Base-by-base conservation (phyloP, 495 filamentous ascomycete genomes). In the Mytilinidion resinicola region DNA sequence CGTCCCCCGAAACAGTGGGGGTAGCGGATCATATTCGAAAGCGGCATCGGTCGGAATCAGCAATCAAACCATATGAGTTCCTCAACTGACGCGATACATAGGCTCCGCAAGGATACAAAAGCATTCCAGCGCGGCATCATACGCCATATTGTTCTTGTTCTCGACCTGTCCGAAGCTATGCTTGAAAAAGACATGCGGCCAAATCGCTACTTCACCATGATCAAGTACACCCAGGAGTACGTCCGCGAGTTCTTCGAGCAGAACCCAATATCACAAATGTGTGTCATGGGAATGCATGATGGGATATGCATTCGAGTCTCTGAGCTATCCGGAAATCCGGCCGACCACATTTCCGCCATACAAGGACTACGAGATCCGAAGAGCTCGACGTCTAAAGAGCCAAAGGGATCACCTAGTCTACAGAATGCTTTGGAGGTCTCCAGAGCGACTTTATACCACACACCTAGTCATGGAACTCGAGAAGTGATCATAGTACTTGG, bases 351-450 rank as follows among this genome's bases (percentile, higher is more conserved):
- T 59, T 79, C 84, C 60, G 85, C 86, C 37, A 80, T 95, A 42
- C 77, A 85, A 60, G 80, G 77, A 50, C 74, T 93, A 9, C 83
- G 87, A 46, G 70, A 41, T 20, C 60, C 63, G 15, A 57, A 49
- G 38, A 60, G 57, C 51, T 44, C 59, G 0, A 19, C 55, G 8
- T 60, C 76, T 7, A 82, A 91, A 56, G 91, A 97, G 52, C 89
- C 90, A 4, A 86, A 90, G 59, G 93, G 93, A 9, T 86, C 88
- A 50, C 91, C 93, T 5, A 91, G 87, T 70, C 73, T 98, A 34
- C 93, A 98, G 61, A 98, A 98, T 74, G 92, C 91, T 6, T 78
- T 98, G 34, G 90, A 97, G 65, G 93, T 97, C 88, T 88, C 88
- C 51, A 81, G 92, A 48, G 92, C 88, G 52, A 85, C 86, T 25